Evolutionary conservation across 83 land plant species (phyloP), one percentile per base, ranked within the genome.

Genomic region (Picea abies): DNA sequence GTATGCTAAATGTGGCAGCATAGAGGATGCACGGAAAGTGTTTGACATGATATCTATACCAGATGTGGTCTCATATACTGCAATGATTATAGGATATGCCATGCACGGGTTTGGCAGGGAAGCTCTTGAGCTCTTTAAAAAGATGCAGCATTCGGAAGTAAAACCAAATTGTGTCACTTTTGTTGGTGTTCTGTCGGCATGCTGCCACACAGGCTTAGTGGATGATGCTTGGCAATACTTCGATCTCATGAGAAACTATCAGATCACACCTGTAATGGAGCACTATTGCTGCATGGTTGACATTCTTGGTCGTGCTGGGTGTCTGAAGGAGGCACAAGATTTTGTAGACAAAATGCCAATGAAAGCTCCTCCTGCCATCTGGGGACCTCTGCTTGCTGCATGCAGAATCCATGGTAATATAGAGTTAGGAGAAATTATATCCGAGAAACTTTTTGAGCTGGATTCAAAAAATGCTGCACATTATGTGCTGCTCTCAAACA

Each of bases 201-300:
- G 66, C 22, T 19, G 66, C 22, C 66, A 63, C 22, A n/a, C 66
- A 63, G 66, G 66, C 4, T 15, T 63, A 5, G 66, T 63, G 66
- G 66, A 63, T 16, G 66, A 63, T 19, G 66, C 22, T 63, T 63
- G 66, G 22, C 4, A 63, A n/a, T 16, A 63, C 22, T 63, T 63
- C 22, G 66, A 19, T 17, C 22, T n/a, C 4, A 63, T 63, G 66
- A 63, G 22, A n/a, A n/a, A 63, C 22, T 63, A 63, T 63, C 22
- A n/a, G 20, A 63, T 63, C 19, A 63, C 22, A n/a, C 66, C 66
- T 63, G 6, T 19, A 63, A 63, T n/a, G 19, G 66, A 63, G 19
- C 66, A 63, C 66, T 63, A 63, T n/a, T 17, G 66, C 22, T 63
- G 66, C 66, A 63, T 63, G 66, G 66, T 63, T 15, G 66, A 63